A percentile compares a stretch with the other conserved stretches of the same genome.
phyloP scores from a whole-genome alignment of 371 early-diverging fungal species.

The Lichtheimia ramosa region DNA sequence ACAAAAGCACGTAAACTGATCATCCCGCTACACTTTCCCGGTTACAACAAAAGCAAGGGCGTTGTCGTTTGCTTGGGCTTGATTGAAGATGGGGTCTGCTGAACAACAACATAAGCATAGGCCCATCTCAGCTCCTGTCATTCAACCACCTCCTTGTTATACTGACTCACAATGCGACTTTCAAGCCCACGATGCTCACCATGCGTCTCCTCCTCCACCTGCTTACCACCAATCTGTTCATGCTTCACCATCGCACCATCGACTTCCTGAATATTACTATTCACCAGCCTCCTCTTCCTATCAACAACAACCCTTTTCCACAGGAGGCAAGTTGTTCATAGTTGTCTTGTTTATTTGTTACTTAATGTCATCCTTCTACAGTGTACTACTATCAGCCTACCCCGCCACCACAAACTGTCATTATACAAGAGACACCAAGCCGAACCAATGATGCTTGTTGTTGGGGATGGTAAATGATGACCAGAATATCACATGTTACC shows the following conservation, averaged over 20 bases:
- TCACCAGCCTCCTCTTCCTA: conserved; percentile 7
- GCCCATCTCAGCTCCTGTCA: conserved; percentile 11
- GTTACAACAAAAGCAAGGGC: too few species aligned
- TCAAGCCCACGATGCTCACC: conserved; percentile 1
- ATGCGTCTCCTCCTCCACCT: conserved; percentile 23
- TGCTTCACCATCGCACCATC: conserved; percentile 6
- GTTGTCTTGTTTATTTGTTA: too few species aligned
- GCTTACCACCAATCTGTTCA: conserved; percentile 10
- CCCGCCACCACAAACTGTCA: conserved; percentile 42
- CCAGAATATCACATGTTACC: neutral
- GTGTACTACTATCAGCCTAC: conserved; percentile 32
- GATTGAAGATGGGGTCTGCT: neutral
- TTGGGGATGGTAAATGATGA: conserved; percentile 41
- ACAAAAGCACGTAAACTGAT: too few species aligned
- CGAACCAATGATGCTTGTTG: conserved; percentile 47
- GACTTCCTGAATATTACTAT: neutral
- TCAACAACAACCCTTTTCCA: conserved; percentile 5
- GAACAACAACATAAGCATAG: conserved; percentile 1
- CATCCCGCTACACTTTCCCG: too few species aligned
- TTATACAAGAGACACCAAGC: conserved; percentile 35
- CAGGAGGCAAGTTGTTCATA: conserved; percentile 7
- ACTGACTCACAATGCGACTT: neutral
- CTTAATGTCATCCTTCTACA: too few species aligned
- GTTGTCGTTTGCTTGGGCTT: too few species aligned
- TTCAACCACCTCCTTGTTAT: conserved; percentile 10